Percentiles rank a stretch among this genome's conserved stretches.
phyloP scores from a whole-genome alignment of 2,329 filamentous ascomycete genomes.

The Colletotrichum sp. region DNA sequence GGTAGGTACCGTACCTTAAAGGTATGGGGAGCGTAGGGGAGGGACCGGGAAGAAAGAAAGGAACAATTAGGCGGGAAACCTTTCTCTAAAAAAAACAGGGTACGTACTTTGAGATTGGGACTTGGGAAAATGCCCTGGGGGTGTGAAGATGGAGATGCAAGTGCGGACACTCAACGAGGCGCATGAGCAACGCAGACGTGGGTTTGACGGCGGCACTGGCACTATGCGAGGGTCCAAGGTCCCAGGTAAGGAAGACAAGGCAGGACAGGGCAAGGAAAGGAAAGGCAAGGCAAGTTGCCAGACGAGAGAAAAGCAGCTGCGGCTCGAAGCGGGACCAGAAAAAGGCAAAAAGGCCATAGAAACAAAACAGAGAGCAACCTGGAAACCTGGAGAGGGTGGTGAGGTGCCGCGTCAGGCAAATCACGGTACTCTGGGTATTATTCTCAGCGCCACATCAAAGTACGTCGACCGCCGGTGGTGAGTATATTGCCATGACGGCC shows the following conservation, averaged over 20 bases:
- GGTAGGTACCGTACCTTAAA: background rate
- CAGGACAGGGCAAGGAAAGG: background rate
- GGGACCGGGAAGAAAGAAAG: background rate
- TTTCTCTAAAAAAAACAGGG: background rate
- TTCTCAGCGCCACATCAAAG: constrained; percentile 1
- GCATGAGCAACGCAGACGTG: constrained; percentile 4
- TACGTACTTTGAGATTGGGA: background rate
- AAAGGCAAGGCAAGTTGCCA: background rate
- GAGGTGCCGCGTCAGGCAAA: constrained; percentile 15
- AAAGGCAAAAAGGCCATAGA: background rate
- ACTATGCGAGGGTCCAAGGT: background rate
- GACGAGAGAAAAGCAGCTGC: background rate
- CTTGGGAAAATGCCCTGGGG: background rate
- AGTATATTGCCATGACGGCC: background rate
- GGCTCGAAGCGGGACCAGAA: constrained; percentile 1
- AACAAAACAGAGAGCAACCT: background rate
- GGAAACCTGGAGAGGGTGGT: background rate
- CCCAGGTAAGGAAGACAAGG: background rate
- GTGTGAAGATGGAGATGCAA: background rate
- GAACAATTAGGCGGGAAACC: background rate
- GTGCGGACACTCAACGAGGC: background rate
- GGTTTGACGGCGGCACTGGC: background rate
- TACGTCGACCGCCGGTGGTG: constrained; percentile 12
- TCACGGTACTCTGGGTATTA: background rate
- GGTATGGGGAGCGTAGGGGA: background rate